These are phyloP conservation scores for Leccinum holopus DNA, from an alignment of 1,284 basidiomycete species.

Conservation along the genomic window DNA sequence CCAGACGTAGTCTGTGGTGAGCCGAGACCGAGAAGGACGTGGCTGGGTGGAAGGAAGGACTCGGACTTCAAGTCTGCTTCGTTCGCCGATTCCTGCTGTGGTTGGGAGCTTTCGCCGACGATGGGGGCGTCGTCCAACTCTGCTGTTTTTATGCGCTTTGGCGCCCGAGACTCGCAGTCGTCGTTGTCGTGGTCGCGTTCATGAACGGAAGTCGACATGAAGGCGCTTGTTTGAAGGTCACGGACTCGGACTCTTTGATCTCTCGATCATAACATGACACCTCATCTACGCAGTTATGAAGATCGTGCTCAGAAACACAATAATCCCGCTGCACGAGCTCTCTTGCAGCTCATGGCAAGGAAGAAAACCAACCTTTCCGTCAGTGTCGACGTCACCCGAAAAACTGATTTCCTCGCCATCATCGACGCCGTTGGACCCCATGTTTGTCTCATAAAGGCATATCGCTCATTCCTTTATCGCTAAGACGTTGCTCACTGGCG, in stretches of 20 bases:
- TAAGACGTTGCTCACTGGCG: conserved; percentile 25
- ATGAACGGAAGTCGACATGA: conserved; percentile 38
- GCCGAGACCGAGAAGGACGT: conserved; percentile 59
- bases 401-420: conserved; percentile 80
- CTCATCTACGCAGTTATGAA: conserved; percentile 57
- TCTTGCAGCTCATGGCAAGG: conserved; percentile 83
- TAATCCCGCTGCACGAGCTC: conserved; percentile 73
- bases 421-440: conserved; percentile 87
- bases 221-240: neutral
- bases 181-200: conserved; percentile 48
- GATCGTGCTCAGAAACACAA: conserved; percentile 59
- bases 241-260: neutral
- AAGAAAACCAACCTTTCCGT: conserved; percentile 95
- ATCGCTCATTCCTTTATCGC: conserved; percentile 13
- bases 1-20: conserved; percentile 48
- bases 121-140: conserved; percentile 20
- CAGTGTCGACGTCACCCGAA: conserved; percentile 90
- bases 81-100: conserved; percentile 5
- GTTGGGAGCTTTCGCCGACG: conserved; percentile 8
- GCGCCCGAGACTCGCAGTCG: conserved; percentile 42
- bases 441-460: conserved; percentile 93
- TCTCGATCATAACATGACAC: conserved; percentile 31
- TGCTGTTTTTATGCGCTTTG: conserved; percentile 52
- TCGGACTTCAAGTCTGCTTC: conserved; percentile 23
- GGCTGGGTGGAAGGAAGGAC: conserved; percentile 68